Base-by-base conservation (phyloP, 345 rosid species). In the Euphorbia lathyris region DNA sequence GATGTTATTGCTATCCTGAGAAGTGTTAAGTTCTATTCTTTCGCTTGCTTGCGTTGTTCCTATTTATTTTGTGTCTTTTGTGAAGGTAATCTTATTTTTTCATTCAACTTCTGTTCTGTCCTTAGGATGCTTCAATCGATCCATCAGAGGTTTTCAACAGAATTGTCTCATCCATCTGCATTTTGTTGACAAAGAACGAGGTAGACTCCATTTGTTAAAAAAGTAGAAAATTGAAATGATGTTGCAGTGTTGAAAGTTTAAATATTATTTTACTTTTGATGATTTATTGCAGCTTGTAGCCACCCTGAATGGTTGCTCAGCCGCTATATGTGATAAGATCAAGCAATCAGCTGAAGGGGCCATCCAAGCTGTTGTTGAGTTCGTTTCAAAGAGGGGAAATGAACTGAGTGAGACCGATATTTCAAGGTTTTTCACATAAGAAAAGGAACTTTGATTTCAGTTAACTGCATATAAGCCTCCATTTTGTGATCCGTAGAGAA, bases 71-170 rank as follows among this genome's bases (percentile, higher is more conserved):
- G 19, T 65, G n/a, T 56, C 40, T 30, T 61, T 53, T 67, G 63
- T 47, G 65, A 53, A 62, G 65, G 48, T 71, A 27, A 13, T 0
- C 60, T 65, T 30, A n/a, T 61, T 72, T 48, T 38, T 30, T 22
- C 42, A 23, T 12, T 57, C 61, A 3, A 5, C 19, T 3, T 52
- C 60, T 72, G 27, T 23, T 58, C 4, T 26, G 58, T 75, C 53
- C 78, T 72, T 93, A 94, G 98, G 97, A 94, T 85, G 91, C 97
- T 76, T 94, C 98, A 57, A 94, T 94, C 70, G 98, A 94, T 79
- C 98, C 97, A 50, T 94, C 98, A 19, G 96, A 94, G 81, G 95
- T 94, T 83, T 94, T 90, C 67, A 91, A 94, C 83, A 84, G 98
- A 85, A 87, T 94, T 70, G 90, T 91, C 72, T 84, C 90, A 45